These are phyloP conservation scores for Xylaria nigripes DNA, from an alignment of 495 filamentous ascomycete genomes.

Conservation along the genomic window DNA sequence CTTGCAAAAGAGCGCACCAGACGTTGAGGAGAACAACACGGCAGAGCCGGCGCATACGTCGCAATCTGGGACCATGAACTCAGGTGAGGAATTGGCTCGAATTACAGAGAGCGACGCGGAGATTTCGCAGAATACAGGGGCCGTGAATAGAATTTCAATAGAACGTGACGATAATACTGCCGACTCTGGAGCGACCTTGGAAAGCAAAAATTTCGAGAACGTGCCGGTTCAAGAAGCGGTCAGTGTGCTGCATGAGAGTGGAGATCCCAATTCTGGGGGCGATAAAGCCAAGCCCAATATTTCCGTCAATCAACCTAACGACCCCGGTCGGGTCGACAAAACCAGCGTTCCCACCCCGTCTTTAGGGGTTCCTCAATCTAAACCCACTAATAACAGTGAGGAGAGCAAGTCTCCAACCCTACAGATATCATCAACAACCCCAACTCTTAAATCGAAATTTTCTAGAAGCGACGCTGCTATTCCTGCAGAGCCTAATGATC, in stretches of 20 bases:
- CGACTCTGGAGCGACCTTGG: not conserved
- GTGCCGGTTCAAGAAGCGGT: not conserved
- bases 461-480: slow-evolving; percentile 36
- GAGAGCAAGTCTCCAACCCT: slow-evolving; percentile 25
- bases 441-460: slow-evolving; percentile 43
- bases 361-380: not conserved
- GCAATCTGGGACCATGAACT: slow-evolving; percentile 7
- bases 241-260: not conserved
- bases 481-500: slow-evolving; percentile 11
- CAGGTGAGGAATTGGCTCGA: slow-evolving; percentile 15
- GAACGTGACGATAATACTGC: slow-evolving; percentile 1
- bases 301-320: not conserved
- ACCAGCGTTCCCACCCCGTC: not conserved
- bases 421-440: slow-evolving; percentile 12
- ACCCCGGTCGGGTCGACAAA: not conserved
- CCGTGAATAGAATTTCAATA: not conserved
- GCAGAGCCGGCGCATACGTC: slow-evolving; percentile 12
- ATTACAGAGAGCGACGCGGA: slow-evolving; percentile 2
- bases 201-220: not conserved
- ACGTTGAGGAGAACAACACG: not conserved
- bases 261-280: not conserved
- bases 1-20: not conserved
- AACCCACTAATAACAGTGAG: not conserved
- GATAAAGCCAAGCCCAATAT: not conserved
- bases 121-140: not conserved